Base-by-base conservation (phyloP, 2,329 filamentous ascomycete species). In the Phoma sp. region DNA sequence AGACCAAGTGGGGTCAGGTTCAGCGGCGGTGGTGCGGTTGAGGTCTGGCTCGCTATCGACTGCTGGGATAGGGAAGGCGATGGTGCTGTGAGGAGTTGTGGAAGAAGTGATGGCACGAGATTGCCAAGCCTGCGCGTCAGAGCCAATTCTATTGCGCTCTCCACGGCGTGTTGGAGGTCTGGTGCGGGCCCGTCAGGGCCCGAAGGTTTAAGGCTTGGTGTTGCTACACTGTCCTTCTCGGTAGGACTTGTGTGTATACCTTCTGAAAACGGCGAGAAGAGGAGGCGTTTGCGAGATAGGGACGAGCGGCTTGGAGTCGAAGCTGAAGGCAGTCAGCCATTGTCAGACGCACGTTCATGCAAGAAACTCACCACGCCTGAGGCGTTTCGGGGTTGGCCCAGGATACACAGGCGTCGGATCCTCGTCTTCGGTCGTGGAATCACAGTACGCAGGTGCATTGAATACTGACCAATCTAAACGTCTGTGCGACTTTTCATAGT, bases 1-100 rank as follows among this genome's bases (percentile, higher is more conserved):
- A 21, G 47, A 17, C 48, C 29, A 3, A 59, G 56, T 2, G 46
- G 36, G 20, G 45, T 38, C 20, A 47, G 33, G 7, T 21, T 18
- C 12, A 17, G 36, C 1, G 23, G 18, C 2, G 39, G 39, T 5
- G 32, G 14, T 5, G 32, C n/a, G 32, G 15, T 18, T 4, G 32
- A 34, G n/a, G 10, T 15, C n/a, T n/a, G 32, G 10, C 32, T 34
- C 10, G 32, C 32, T 17, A 34, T 3, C 3, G 32, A 34, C 5
- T 15, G 5, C 5, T 5, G 32, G 7, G 32, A 34, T 14, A 10
- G 32, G 7, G 32, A 17, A 5, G 14, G n/a, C 5, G 32, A 34
- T 6, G 15, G 10, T 15, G 32, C 32, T 5, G 14, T 10, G n/a
- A 34, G 32, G 5, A 34, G 14, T 2, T 5, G 15, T 18, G 32